phyloP scores from a whole-genome alignment of 2,329 filamentous ascomycete genomes.

The Pyrenochaeta sp. region DNA sequence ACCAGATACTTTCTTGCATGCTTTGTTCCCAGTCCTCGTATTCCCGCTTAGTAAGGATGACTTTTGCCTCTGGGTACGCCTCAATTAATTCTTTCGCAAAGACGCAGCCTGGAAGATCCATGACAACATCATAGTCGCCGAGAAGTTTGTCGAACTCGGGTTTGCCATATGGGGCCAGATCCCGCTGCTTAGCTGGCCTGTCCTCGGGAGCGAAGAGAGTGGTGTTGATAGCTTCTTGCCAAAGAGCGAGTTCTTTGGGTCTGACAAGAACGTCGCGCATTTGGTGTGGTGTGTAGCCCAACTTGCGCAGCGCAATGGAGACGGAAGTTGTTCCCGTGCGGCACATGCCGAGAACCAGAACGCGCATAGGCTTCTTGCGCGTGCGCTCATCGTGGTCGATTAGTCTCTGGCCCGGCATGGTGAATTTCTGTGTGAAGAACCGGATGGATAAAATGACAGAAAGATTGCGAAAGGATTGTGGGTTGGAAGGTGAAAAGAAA shows the following conservation, averaged over 20 bases:
- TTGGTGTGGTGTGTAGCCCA: conserved; percentile 37
- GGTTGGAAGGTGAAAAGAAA: conserved; percentile 3
- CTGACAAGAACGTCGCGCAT: conserved; percentile 33
- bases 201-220: conserved; percentile 28
- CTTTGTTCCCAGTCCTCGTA: conserved; percentile 38
- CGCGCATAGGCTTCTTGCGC: conserved; percentile 75
- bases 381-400: conserved; percentile 72
- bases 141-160: conserved; percentile 59
- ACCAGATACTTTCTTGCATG: conserved; percentile 38
- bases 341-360: conserved; percentile 74
- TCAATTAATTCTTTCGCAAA: conserved; percentile 39
- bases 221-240: conserved; percentile 41
- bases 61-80: conserved; percentile 45
- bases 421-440: neutral
- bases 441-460: neutral
- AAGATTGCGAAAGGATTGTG: conserved; percentile 38
- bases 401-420: conserved; percentile 23
- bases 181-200: conserved; percentile 13
- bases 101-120: conserved; percentile 38
- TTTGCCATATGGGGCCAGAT: conserved; percentile 32
- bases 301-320: conserved; percentile 54
- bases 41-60: conserved; percentile 41
- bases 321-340: conserved; percentile 73
- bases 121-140: conserved; percentile 51
- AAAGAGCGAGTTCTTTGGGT: conserved; percentile 28